Base-by-base conservation (phyloP, 768 basidiomycete genomes). In the Glaciozyma antarctica region DNA sequence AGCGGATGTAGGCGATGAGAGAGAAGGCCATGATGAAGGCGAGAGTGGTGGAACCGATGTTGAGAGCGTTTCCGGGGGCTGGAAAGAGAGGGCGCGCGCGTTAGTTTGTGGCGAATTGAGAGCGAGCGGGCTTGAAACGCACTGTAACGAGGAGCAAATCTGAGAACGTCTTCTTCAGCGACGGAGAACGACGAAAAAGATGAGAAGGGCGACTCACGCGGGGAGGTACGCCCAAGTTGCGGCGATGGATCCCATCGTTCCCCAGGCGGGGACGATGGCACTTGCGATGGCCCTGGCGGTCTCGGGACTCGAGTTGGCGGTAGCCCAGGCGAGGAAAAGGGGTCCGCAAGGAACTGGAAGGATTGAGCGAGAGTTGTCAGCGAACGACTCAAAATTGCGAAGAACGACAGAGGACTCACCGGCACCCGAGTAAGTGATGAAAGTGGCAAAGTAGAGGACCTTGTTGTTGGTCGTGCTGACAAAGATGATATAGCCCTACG, bases 341-440 rank as follows among this genome's bases (percentile, higher is more conserved):
- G 65, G 68, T 28, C 63, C 68, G 61, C 58, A 63, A 24, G 66
- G 66, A 16, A 67, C 64, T 17, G 34, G 2, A 38, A 16, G 17
- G 22, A 45, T 5, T 44, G 17, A 21, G 15, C 60, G 21, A 53
- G 47, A 24, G 57, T 52, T 10, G 30, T 24, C n/a, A 15, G 21
- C 24, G 13, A 24, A 5, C 26, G 49, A 24, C 54, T 55, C 59
- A 22, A 32, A 32, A 32, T 32, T 32, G 32, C 32, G 44, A 47
- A 0, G 60, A 34, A 24, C 32, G 26, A 49, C n/a, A 43, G 6
- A 53, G 28, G 47, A 56, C 56, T 12, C 41, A 47, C 34, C 43
- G 22, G 64, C 55, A n/a, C 60, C 70, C 4, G 68, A 68, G 48
- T 69, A 69, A 0, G 68, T 71, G 16, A 73, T 60, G 72, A 73